Conservation (phyloP, 345 rosid species). For the Rhodamnia argentea region DNA sequence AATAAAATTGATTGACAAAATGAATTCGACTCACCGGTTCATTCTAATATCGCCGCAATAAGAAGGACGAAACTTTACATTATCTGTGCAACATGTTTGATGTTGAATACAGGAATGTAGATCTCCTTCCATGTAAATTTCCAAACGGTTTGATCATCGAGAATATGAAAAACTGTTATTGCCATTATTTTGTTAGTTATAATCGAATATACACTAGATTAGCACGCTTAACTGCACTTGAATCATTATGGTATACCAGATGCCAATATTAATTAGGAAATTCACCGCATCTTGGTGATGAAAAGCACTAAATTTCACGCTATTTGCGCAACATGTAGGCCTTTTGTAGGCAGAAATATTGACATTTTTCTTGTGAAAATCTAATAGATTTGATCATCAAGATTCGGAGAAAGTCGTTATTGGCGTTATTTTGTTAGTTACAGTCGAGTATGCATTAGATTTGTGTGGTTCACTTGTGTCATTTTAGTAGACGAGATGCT, state of each 20-base stretch:
- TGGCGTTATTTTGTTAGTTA: not conserved
- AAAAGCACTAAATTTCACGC: not conserved
- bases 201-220: not conserved
- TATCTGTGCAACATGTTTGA: too few species aligned
- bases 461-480: not conserved
- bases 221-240: not conserved
- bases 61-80: not conserved
- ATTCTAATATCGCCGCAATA: not conserved
- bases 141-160: not conserved
- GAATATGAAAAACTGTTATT: not conserved
- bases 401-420: not conserved
- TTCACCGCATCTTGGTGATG: not conserved
- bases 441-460: too few species aligned
- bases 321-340: too few species aligned
- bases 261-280: not conserved
- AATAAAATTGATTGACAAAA: not conserved
- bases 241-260: not conserved
- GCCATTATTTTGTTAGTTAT: not conserved
- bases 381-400: not conserved
- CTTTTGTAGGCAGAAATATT: too few species aligned
- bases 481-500: not conserved
- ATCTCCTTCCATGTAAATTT: not conserved
- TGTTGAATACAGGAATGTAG: not conserved
- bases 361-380: too few species aligned
- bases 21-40: not conserved